Conservation (phyloP, 2,329 filamentous ascomycete genomes). For the Neophaeococcomyces aloes region DNA sequence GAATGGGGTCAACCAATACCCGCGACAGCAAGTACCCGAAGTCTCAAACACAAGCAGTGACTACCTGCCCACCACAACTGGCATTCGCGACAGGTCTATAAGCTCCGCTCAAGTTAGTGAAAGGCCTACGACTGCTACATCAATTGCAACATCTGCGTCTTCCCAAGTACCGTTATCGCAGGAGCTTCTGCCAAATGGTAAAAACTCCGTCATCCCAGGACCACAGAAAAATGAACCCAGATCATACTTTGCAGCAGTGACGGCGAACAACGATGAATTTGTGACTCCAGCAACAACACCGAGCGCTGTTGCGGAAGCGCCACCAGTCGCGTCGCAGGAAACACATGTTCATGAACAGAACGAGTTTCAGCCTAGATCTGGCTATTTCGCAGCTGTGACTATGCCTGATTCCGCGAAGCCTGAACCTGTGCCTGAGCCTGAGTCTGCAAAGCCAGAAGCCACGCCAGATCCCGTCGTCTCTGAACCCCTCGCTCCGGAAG, state of each 20-base stretch:
- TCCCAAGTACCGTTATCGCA: conserved; percentile 7
- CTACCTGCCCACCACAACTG: background rate
- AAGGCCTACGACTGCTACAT: conserved; percentile 1
- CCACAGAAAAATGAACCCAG: conserved; percentile 24
- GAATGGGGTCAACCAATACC: conserved; percentile 2
- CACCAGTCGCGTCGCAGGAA: background rate
- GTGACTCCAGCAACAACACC: conserved; percentile 30
- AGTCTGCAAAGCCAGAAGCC: conserved; percentile 1
- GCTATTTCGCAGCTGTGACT: conserved; percentile 3
- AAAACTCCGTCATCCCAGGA: conserved; percentile 14
- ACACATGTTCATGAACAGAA: background rate
- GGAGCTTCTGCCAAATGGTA: conserved; percentile 12
- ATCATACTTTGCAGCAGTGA: conserved; percentile 10
- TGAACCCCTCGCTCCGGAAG: conserved; percentile 5
- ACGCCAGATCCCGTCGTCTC: conserved; percentile 1
- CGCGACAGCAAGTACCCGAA: background rate
- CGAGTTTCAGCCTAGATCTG: background rate
- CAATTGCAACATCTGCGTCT: background rate
- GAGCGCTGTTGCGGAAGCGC: conserved; percentile 25
- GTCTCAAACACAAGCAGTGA: background rate
- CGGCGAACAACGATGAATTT: conserved; percentile 23
- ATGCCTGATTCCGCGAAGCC: background rate
- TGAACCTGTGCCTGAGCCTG: too few species aligned
- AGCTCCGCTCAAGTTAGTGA: conserved; percentile 5
- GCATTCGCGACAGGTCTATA: conserved; percentile 2